These are phyloP conservation scores for Trametes sp. DNA, from an alignment of 1,284 basidiomycete genomes.

Conservation along the genomic window DNA sequence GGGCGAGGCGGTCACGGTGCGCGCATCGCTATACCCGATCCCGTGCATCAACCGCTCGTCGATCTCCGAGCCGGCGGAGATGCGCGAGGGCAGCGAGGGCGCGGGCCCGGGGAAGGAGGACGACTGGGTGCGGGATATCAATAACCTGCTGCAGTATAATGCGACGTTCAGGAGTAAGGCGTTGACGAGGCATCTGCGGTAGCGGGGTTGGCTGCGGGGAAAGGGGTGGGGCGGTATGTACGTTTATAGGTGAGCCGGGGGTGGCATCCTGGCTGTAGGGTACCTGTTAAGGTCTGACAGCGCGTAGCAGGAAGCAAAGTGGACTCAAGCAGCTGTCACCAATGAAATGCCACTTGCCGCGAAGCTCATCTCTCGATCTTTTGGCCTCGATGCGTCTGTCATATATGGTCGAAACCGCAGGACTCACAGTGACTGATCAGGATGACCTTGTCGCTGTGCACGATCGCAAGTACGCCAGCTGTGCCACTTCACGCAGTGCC, in stretches of 20 bases:
- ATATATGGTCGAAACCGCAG: too few relatives aligned
- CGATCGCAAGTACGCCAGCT: too few relatives aligned
- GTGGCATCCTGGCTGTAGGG: too few relatives aligned
- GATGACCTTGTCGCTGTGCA: too few relatives aligned
- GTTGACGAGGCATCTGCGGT: slow-evolving; percentile 68
- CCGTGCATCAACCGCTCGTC: slow-evolving; percentile 91
- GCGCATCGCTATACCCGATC: slow-evolving; percentile 88
- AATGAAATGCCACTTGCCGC: too few relatives aligned
- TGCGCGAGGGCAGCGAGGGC: slow-evolving; percentile 41
- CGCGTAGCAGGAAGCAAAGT: too few relatives aligned
- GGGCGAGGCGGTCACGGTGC: slow-evolving; percentile 86
- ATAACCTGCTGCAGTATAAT: slow-evolving; percentile 91
- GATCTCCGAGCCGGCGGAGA: slow-evolving; percentile 57
- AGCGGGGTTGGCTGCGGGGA: neutral
- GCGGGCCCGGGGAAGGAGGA: slow-evolving; percentile 80
- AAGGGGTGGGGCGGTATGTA: neutral
- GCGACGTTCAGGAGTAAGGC: slow-evolving; percentile 91
- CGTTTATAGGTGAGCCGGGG: neutral
- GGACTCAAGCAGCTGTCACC: too few relatives aligned
- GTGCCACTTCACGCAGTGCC: too few relatives aligned
- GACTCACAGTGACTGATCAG: too few relatives aligned
- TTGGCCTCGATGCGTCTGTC: too few relatives aligned
- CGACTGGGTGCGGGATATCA: slow-evolving; percentile 97
- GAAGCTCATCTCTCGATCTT: too few relatives aligned
- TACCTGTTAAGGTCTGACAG: too few relatives aligned